Percentiles rank a stretch among this genome's conserved stretches.
Conservation (phyloP, 2,329 filamentous ascomycete species). For the Trichoderma gracile region DNA sequence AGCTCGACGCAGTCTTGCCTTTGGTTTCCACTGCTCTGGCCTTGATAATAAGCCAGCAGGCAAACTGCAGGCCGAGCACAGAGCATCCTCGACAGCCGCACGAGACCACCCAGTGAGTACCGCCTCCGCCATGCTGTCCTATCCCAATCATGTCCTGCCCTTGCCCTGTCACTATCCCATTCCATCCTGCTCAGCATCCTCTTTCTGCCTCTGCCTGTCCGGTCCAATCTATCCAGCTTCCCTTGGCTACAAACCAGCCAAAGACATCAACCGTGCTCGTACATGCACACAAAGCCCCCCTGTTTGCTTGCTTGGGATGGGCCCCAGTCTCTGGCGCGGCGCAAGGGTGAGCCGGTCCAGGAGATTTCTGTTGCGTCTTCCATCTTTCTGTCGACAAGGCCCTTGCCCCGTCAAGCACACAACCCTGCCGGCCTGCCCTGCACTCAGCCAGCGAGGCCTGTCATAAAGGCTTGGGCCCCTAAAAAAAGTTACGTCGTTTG, state of each 20-base stretch:
- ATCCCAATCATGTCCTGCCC: no score
- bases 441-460: conserved; percentile 22
- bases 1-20: not conserved
- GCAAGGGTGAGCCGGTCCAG: conserved; percentile 29
- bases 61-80: not conserved
- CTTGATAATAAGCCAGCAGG: not conserved
- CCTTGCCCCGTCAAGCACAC: conserved; percentile 2
- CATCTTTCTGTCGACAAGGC: conserved; percentile 21
- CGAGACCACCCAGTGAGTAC: not conserved
- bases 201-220: no score
- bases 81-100: not conserved
- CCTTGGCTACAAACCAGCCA: not conserved
- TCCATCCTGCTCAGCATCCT: no score
- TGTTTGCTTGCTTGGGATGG: conserved; percentile 24
- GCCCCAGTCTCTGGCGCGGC: conserved; percentile 25
- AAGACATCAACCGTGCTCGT: not conserved
- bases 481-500: conserved; percentile 30
- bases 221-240: no score
- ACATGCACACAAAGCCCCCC: conserved; percentile 2
- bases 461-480: conserved; percentile 30
- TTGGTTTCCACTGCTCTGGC: not conserved
- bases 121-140: not conserved
- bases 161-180: no score
- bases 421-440: conserved; percentile 21
- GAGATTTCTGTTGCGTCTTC: conserved; percentile 27